Evolutionary conservation across 2,329 filamentous ascomycete species (phyloP).

Genomic region (Aspergillus amoenus): DNA sequence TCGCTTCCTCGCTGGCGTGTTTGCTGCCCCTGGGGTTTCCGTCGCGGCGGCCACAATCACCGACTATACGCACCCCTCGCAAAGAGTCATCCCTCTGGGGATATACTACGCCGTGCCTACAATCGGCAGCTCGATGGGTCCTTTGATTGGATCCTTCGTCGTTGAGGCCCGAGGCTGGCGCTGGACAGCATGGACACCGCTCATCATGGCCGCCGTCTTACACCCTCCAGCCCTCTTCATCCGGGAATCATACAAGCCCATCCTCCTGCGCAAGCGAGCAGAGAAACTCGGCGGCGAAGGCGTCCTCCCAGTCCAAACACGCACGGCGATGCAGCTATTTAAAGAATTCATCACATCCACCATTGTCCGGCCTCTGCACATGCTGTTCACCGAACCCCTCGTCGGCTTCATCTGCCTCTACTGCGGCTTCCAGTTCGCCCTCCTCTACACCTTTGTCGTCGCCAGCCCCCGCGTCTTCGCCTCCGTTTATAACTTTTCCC

Average conservation of each 20-base stretch:
- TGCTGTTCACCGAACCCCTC: slow-evolving; percentile 69
- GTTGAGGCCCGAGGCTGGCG: slow-evolving; percentile 65
- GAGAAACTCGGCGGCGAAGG: slow-evolving; percentile 1
- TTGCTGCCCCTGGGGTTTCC: slow-evolving; percentile 55
- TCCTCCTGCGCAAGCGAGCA: background rate
- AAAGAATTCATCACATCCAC: slow-evolving; percentile 27
- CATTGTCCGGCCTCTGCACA: slow-evolving; percentile 56
- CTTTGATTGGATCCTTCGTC: slow-evolving; percentile 70
- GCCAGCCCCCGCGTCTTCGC: slow-evolving; percentile 82
- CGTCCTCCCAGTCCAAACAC: background rate
- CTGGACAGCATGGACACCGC: slow-evolving; percentile 72
- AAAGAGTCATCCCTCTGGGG: slow-evolving; percentile 14
- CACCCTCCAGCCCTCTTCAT: slow-evolving; percentile 58
- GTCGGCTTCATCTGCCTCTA: slow-evolving; percentile 68
- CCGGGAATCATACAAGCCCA: slow-evolving; percentile 66
- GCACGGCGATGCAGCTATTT: background rate
- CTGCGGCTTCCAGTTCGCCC: slow-evolving; percentile 72
- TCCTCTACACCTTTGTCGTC: slow-evolving; percentile 83
- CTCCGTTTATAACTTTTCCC: slow-evolving; percentile 51
- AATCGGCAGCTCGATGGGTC: slow-evolving; percentile 43
- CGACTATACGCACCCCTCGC: slow-evolving; percentile 41
- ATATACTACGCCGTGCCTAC: slow-evolving; percentile 20
- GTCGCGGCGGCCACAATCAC: slow-evolving; percentile 70
- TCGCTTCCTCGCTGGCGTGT: slow-evolving; percentile 73
- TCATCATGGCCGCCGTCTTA: slow-evolving; percentile 58